phyloP scores from a whole-genome alignment of 192 early-diverging fungal species.

The Coemansia sp. region DNA sequence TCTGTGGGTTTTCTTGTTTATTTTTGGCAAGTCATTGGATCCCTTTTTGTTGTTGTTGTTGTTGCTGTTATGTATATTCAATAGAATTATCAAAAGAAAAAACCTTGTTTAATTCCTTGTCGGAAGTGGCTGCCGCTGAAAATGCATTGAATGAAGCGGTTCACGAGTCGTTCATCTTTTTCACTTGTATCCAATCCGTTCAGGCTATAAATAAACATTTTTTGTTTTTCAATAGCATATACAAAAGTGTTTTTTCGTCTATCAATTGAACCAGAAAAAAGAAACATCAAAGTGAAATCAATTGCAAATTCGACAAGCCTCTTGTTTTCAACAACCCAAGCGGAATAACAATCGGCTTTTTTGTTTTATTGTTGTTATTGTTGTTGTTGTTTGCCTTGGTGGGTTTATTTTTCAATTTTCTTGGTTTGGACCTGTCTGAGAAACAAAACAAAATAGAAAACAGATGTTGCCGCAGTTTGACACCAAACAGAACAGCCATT shows the following conservation, averaged over 20 bases:
- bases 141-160: background rate
- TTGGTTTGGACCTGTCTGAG: background rate
- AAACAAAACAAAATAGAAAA: background rate
- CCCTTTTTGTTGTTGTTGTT: too few relatives aligned
- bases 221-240: background rate
- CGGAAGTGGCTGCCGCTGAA: background rate
- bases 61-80: too few relatives aligned
- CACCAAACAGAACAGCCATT: too few relatives aligned
- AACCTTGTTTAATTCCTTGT: background rate
- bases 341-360: background rate
- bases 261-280: background rate
- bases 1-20: too few relatives aligned
- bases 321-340: background rate
- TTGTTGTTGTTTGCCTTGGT: background rate
- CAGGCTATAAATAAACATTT: background rate
- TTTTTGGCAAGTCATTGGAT: too few relatives aligned
- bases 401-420: too few relatives aligned
- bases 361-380: background rate
- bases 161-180: background rate
- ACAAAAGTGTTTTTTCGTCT: background rate
- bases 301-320: background rate
- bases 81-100: too few relatives aligned
- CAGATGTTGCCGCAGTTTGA: background rate
- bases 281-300: background rate
- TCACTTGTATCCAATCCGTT: background rate